Evolutionary conservation across 176 grass and related monocot genomes (phyloP).

Genomic region (Lolium multiflorum): DNA sequence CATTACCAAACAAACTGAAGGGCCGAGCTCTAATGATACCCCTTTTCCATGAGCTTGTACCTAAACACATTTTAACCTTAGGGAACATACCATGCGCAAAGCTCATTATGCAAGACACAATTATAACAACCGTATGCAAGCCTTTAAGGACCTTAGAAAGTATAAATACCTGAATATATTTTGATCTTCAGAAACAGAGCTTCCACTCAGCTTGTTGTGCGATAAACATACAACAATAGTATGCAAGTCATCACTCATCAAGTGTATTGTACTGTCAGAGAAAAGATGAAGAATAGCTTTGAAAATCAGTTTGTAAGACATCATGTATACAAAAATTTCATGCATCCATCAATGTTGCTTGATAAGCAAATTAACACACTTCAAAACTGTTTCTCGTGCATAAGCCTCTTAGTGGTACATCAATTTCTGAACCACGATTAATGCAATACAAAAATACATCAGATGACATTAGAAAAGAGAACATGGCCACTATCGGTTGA

Average conservation of each 20-base stretch:
- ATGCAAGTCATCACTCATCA: not conserved
- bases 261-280: not conserved
- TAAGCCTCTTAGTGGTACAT: not conserved
- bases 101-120: not conserved
- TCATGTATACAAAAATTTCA: not conserved
- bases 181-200: not conserved
- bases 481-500: not conserved
- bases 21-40: not conserved
- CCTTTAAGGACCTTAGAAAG: not conserved
- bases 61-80: not conserved
- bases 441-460: not conserved
- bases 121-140: not conserved
- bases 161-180: not conserved
- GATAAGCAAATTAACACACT: not conserved
- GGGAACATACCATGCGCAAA: not conserved
- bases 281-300: not conserved
- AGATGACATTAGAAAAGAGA: not conserved
- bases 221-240: not conserved
- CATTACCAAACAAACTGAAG: not conserved
- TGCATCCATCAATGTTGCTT: not conserved
- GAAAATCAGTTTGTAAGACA: not conserved
- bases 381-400: not conserved
- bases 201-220: not conserved
- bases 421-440: not conserved
- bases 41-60: not conserved